A percentile compares a stretch with the other conserved stretches of the same genome.
Conservation (phyloP, 148 eudicot species). For the Chenopodium quinoa region DNA sequence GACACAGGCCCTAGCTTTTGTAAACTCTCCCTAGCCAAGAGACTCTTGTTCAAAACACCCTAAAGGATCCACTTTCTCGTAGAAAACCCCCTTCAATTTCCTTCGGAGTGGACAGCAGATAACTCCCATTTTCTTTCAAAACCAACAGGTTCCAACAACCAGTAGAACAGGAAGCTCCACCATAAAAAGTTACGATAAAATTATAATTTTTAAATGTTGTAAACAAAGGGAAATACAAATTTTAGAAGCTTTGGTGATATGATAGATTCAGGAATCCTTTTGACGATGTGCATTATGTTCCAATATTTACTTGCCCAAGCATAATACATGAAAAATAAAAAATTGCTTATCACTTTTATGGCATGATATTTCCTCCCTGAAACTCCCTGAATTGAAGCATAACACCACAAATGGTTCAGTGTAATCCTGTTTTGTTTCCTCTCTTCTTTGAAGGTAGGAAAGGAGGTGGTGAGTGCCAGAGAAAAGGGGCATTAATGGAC, state of each 20-base stretch:
- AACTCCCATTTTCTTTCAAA: too few species aligned
- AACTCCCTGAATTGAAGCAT: background rate
- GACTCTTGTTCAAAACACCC: background rate
- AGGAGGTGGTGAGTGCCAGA: background rate
- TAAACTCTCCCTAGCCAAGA: background rate
- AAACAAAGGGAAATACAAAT: background rate
- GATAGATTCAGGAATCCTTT: background rate
- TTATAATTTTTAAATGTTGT: too few species aligned
- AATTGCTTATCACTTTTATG: background rate
- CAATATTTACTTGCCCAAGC: background rate
- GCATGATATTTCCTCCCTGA: background rate
- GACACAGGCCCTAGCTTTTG: background rate
- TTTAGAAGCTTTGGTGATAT: background rate
- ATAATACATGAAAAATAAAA: background rate
- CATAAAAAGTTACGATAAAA: background rate
- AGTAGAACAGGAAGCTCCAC: background rate
- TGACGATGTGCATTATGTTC: background rate
- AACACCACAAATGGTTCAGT: background rate
- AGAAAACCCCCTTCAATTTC: too few species aligned
- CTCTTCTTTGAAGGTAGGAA: background rate
- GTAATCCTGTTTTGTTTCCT: background rate
- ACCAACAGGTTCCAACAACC: background rate
- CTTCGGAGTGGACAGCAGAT: too few species aligned
- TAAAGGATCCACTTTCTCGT: background rate
- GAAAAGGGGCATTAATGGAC: background rate